Conservation (phyloP, 208 protist genomes). For the Lotmaria passim region DNA sequence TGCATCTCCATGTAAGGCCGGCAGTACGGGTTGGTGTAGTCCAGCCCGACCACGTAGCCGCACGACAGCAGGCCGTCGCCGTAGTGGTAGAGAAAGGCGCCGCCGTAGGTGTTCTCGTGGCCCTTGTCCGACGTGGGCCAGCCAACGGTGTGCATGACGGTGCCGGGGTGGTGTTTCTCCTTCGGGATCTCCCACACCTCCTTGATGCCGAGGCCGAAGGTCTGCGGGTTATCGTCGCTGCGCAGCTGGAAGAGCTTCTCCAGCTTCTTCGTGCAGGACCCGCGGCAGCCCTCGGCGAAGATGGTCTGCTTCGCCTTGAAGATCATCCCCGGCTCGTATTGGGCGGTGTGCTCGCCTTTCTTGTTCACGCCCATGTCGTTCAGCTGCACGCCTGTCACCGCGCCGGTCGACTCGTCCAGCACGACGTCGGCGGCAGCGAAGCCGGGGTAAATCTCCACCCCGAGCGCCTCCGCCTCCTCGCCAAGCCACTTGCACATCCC, state of each 20-base stretch:
- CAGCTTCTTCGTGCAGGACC: slow-evolving; percentile 94
- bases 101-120: slow-evolving; percentile 94
- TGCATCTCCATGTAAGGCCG: slow-evolving; percentile 97
- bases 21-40: slow-evolving; percentile 97
- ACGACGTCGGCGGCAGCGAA: slow-evolving; percentile 92
- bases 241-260: slow-evolving; percentile 91
- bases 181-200: slow-evolving; percentile 96
- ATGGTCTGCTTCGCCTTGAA: slow-evolving; percentile 95
- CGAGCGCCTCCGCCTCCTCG: slow-evolving; percentile 94
- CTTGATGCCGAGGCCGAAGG: slow-evolving; percentile 98
- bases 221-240: slow-evolving; percentile 86
- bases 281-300: slow-evolving; percentile 97
- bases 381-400: slow-evolving; percentile 72
- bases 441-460: slow-evolving; percentile 97
- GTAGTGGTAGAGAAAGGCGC: slow-evolving; percentile 97
- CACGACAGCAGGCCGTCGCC: slow-evolving; percentile 90
- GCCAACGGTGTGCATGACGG: slow-evolving; percentile 95
- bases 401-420: slow-evolving; percentile 45
- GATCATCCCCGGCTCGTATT: slow-evolving; percentile 96
- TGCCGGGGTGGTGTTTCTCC: slow-evolving; percentile 85
- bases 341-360: slow-evolving; percentile 90
- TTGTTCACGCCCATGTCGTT: slow-evolving; percentile 92
- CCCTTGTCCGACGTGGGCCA: slow-evolving; percentile 92
- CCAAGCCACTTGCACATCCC: slow-evolving; percentile 94
- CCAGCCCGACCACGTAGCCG: slow-evolving; percentile 97